Conservation (phyloP, 2,329 filamentous ascomycete species). For the Diaporthe sp. region DNA sequence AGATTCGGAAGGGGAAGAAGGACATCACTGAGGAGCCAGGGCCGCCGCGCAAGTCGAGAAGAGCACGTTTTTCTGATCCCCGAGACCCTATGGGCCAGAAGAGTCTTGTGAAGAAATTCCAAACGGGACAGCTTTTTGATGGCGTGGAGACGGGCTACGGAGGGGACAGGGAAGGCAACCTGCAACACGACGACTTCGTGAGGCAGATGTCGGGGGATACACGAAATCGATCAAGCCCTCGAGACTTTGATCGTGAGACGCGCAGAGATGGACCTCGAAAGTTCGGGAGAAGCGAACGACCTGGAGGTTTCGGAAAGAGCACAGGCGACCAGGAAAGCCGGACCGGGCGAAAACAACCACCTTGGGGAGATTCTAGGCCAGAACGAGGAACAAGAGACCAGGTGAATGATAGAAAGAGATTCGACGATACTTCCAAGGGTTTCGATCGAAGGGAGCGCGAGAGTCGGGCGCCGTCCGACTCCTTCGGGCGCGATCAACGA, state of each 20-base stretch:
- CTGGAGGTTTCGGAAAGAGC: neutral
- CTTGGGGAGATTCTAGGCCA: neutral
- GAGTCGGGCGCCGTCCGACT: neutral
- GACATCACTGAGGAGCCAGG: conserved; percentile 61
- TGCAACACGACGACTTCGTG: conserved; percentile 39
- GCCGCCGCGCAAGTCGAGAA: conserved; percentile 34
- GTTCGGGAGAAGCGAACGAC: neutral
- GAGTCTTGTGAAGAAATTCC: conserved; percentile 69
- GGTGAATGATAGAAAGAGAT: neutral
- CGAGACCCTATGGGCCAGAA: conserved; percentile 65
- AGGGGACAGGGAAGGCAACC: conserved; percentile 30
- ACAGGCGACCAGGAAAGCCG: neutral
- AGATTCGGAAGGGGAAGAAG: conserved; percentile 64
- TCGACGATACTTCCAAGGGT: neutral
- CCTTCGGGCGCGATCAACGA: neutral
- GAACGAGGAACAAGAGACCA: neutral
- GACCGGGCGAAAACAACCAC: neutral
- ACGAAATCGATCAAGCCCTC: conserved; percentile 7
- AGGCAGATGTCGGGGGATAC: conserved; percentile 35
- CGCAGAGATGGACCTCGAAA: neutral
- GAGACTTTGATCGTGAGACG: neutral
- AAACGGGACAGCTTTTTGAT: conserved; percentile 59
- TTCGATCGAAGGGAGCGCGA: neutral
- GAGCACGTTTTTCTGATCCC: conserved; percentile 63
- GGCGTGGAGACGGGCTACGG: conserved; percentile 43